Percentiles rank a stretch among this genome's conserved stretches.
These are phyloP conservation scores for Aureobasidium sp. DNA, from an alignment of 2,329 filamentous ascomycete species.

Conservation along the genomic window DNA sequence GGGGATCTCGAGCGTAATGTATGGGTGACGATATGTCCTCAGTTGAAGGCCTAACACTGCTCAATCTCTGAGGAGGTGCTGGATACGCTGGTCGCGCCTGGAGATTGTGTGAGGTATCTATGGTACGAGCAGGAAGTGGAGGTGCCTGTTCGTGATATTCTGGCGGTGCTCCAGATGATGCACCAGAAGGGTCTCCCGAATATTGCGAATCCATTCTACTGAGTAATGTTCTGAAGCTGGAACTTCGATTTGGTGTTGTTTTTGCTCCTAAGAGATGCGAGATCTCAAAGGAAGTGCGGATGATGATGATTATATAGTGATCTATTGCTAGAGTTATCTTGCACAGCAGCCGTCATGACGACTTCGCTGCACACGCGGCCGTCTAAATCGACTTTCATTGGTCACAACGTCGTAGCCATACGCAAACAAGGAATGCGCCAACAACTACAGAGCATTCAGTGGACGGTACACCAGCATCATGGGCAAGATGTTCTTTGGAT, in stretches of 20 bases:
- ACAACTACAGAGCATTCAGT: not conserved
- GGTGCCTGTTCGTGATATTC: not conserved
- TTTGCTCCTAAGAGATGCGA: not conserved
- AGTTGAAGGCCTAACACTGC: not conserved
- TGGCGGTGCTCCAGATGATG: not conserved
- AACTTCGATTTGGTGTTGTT: not conserved
- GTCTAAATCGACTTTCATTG: not conserved
- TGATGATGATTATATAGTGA: not conserved
- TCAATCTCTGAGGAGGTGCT: not conserved
- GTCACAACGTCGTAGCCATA: not conserved
- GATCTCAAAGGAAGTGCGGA: not conserved
- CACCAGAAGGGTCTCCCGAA: not conserved
- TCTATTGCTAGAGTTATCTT: not conserved
- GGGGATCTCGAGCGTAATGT: slow-evolving; percentile 36
- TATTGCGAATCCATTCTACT: not conserved
- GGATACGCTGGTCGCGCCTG: not conserved
- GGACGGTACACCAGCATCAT: not conserved
- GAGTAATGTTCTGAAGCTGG: not conserved
- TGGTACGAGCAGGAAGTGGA: not conserved
- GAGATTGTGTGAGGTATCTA: not conserved
- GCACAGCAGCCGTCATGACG: not conserved
- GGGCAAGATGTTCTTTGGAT: not conserved
- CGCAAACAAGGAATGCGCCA: not conserved
- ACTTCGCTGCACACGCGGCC: not conserved
- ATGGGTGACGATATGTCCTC: slow-evolving; percentile 28